Evolutionary conservation across 2,329 filamentous ascomycete genomes (phyloP), one percentile per base, ranked within the genome.

Genomic region (Sclerotinia nivalis): DNA sequence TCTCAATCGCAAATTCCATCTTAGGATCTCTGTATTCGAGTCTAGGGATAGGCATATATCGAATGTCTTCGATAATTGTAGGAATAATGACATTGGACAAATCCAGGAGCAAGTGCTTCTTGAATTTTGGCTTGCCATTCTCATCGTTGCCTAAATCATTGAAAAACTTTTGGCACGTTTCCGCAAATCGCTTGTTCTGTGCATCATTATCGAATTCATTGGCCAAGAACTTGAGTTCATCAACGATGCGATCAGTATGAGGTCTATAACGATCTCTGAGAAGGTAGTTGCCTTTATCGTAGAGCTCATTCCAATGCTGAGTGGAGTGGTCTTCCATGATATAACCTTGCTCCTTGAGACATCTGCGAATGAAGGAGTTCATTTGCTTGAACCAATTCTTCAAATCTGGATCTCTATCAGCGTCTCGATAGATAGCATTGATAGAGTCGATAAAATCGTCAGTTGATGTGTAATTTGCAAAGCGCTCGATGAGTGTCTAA

Each of bases 91-190:
- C 89, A 47, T 96, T 91, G 18, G 88, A 91, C 67, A 99, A 78
- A 76, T 99, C 96, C 83, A 93, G 97, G 77, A 98, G 68, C 31
- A 99, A 85, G 77, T 98, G 93, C 73, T 91, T 92, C 88, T 99
- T 99, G 86, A 98, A 98, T 5, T 85, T 85, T 1, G 92, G 84
- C 83, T 96, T 95, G 77, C 95, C 96, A 71, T 90, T 88, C 76
- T 91, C 85, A 73, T 97, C 93, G 65, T 92, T 91, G 72, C 95
- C 96, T n/a, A 99, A 88, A 71, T 97, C 93, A 47, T 85, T 87
- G 85, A 98, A 97, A 2, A 99, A 84, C 83, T 93, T 96, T 80
- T 93, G 87, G 72, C 97, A 75, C 0, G 94, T 87, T 18, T 88
- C 79, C 56, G 84, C 89, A 75, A 99, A 97, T 0, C 87, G 86